phyloP scores from a whole-genome alignment of 2,329 filamentous ascomycete genomes.

The Bipolaris cookei region DNA sequence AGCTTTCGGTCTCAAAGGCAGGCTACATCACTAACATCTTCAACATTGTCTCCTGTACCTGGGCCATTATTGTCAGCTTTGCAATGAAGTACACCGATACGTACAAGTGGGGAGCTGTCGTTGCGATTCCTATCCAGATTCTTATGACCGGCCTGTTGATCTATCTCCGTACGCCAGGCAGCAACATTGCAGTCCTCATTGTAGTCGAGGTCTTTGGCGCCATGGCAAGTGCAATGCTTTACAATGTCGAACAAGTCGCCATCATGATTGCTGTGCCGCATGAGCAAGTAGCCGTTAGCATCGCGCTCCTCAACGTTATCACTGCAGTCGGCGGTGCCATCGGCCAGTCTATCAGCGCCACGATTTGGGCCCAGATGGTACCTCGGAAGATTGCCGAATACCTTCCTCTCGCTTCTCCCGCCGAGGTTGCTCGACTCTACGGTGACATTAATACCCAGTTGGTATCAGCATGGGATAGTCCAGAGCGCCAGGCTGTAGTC shows the following conservation, averaged over 20 bases:
- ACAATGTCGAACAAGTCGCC: slow-evolving; percentile 29
- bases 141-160: slow-evolving; percentile 36
- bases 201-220: slow-evolving; percentile 39
- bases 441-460: slow-evolving; percentile 61
- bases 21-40: slow-evolving; percentile 32
- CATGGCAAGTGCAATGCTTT: slow-evolving; percentile 29
- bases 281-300: slow-evolving; percentile 21
- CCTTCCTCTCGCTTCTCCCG: slow-evolving; percentile 22
- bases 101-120: slow-evolving; percentile 33
- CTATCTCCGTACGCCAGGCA: slow-evolving; percentile 34
- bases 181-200: slow-evolving; percentile 32
- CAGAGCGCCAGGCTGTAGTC: slow-evolving; percentile 51
- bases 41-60: slow-evolving; percentile 31
- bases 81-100: slow-evolving; percentile 29
- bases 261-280: slow-evolving; percentile 31
- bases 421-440: slow-evolving; percentile 16
- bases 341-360: slow-evolving; percentile 60
- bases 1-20: slow-evolving; percentile 23
- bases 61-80: slow-evolving; percentile 25
- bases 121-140: slow-evolving; percentile 33
- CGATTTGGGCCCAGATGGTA: slow-evolving; percentile 68
- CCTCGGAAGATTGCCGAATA: slow-evolving; percentile 36
- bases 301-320: slow-evolving; percentile 61
- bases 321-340: slow-evolving; percentile 56
- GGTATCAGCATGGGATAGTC: slow-evolving; percentile 56